Evolutionary conservation across 345 rosid genomes (phyloP).

Genomic region (Boechera stricta): DNA sequence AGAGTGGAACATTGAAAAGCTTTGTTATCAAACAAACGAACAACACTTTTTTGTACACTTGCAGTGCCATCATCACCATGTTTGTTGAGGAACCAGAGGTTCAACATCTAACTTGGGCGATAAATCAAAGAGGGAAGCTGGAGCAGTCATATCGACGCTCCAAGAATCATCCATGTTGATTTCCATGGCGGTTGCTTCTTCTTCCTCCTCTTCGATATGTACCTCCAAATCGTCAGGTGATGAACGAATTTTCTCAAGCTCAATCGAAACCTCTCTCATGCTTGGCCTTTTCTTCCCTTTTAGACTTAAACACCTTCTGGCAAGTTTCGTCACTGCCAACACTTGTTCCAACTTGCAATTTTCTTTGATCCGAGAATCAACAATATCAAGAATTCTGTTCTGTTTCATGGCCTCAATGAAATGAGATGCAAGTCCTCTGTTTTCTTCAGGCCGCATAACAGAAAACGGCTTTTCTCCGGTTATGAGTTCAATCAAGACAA

Average conservation of each 20-base stretch:
- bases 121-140: conserved; percentile 25
- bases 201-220: conserved; percentile 30
- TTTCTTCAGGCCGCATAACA: conserved; percentile 37
- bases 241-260: conserved; percentile 42
- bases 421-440: conserved; percentile 44
- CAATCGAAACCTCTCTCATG: conserved; percentile 52
- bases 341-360: conserved; percentile 31
- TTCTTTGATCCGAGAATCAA: not conserved
- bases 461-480: conserved; percentile 48
- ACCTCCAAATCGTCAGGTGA: conserved; percentile 20
- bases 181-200: conserved; percentile 34
- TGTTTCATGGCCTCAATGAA: conserved; percentile 22
- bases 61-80: conserved; percentile 31
- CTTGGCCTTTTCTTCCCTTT: conserved; percentile 52
- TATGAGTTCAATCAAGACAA: conserved; percentile 54
- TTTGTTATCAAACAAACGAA: not conserved
- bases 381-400: no score
- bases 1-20: not conserved
- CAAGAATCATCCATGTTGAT: conserved; percentile 38
- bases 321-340: conserved; percentile 43
- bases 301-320: conserved; percentile 44
- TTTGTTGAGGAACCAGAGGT: conserved; percentile 22
- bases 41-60: not conserved
- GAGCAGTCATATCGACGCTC: conserved; percentile 38
- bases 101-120: conserved; percentile 34